A percentile compares a stretch with the other conserved stretches of the same genome.
These are phyloP conservation scores for Hymenoscyphus repandus DNA, from an alignment of 2,329 filamentous ascomycete genomes.

Conservation along the genomic window DNA sequence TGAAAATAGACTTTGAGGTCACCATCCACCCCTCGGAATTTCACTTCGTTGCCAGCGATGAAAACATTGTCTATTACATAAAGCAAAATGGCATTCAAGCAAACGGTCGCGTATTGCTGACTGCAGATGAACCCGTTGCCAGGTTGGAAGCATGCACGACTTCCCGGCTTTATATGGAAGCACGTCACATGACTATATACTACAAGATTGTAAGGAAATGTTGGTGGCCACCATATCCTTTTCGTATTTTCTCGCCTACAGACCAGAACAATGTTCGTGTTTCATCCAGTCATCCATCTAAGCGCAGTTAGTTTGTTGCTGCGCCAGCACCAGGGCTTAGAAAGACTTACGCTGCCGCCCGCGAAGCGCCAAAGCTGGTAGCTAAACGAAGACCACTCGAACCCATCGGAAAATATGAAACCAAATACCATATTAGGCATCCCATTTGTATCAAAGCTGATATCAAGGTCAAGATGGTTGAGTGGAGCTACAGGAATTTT, in stretches of 20 bases:
- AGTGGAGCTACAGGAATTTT: slow-evolving; percentile 60
- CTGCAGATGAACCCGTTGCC: background rate
- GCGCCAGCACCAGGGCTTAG: background rate
- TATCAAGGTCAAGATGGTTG: slow-evolving; percentile 77
- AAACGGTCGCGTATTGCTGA: background rate
- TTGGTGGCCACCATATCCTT: no score
- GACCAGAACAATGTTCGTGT: no score
- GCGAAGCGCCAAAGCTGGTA: slow-evolving; percentile 76
- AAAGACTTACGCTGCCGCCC: slow-evolving; percentile 56
- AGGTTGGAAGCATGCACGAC: no score
- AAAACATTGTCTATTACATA: no score
- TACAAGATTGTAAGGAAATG: background rate
- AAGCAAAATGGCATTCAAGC: background rate
- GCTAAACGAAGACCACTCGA: slow-evolving; percentile 81
- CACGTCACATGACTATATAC: background rate
- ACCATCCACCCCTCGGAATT: no score
- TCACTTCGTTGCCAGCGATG: no score
- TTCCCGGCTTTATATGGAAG: background rate
- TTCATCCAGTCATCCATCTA: slow-evolving; percentile 7
- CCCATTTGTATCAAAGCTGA: slow-evolving; percentile 79
- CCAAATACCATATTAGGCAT: slow-evolving; percentile 83
- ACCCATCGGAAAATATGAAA: slow-evolving; percentile 98
- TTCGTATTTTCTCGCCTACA: no score
- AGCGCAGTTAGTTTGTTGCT: slow-evolving; percentile 1
- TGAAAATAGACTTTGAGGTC: background rate